Base-by-base conservation (phyloP, 176 grass and related monocot genomes). In the Carex cristatella region DNA sequence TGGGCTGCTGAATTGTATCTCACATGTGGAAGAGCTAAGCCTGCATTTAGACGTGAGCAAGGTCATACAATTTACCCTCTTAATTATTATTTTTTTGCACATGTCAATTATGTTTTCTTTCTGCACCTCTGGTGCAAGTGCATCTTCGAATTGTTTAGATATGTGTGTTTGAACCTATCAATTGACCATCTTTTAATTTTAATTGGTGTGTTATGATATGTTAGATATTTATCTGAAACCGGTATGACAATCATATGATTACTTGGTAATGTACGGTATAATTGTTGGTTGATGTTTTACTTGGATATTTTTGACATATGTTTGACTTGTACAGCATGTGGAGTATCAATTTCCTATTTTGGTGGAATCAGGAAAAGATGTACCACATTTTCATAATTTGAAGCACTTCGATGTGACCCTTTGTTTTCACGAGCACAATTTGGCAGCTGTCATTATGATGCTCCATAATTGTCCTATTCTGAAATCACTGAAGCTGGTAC, bases 381-480 rank as follows among this genome's bases (percentile, higher is more conserved):
- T 2, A 4, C 79, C 8, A 2, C 31, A 46, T 2, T 66, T 82
- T 49, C n/a, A 60, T 66, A 63, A 62, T 49, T 33, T 81, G 35
- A 81, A 65, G 32, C 61, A 44, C 32, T 65, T 81, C 35, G 60
- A 81, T 63, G 7, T 51, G 18, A 16, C 0, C 15, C n/a, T 35
- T 10, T 81, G 35, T 9, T 81, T 81, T 81, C 57, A 81, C 7
- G 18, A 65, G 10, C 30, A 81, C 57, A 64, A 63, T 27, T 63
- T 44, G 9, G 33, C 65, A 81, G 79, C 33, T 16, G 0, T 65
- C 32, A 16, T 19, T 40, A 42, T 15, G 6, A 18, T 81, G 79
- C 56, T 81, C 1, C 79, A 81, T 44, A 33, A 81, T 65, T 65
- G 4, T 13, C 79, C 79, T 65, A 15, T 7, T 65, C 79, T 81